Evolutionary conservation across 129 eudicot genomes (phyloP), one percentile per base, ranked within the genome.

Genomic region (Logfia minima): DNA sequence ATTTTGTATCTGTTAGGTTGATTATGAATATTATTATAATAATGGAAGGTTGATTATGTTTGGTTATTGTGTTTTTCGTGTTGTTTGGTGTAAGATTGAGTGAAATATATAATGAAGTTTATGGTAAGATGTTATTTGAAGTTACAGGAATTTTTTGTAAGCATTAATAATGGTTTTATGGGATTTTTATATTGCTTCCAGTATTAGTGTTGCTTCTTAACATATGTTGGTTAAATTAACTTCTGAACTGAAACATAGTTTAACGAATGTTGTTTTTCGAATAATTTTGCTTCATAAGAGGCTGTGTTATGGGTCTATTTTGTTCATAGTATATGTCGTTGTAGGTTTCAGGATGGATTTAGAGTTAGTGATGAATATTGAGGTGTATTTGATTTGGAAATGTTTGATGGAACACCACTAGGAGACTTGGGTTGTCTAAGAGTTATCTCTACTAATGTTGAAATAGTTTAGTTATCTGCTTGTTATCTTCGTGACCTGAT

Each of bases 1-100:
- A n/a, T 71, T 70, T 71, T 53, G 56, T 26, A 28, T n/a, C 45
- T 41, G 79, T 75, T 61, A 23, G 43, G 61, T 41, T 58, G 61
- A 19, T 37, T 52, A 4, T 31, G 4, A 3, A 21, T 65, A 65
- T 56, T 48, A 48, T 48, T 14, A 3, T 48, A 48, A 21, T 56
- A 34, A 56, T 53, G 32, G 6, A 18, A 10, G 58, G 45, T 23
- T n/a, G 19, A 18, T 37, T n/a, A n/a, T 11, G 21, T 68, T 68
- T n/a, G 29, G 69, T 64, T 45, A 45, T 45, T 45, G 53, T 45
- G 18, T 45, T 45, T 13, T 45, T 45, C 53, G 53, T 13, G 18
- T 13, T 39, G 45, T 45, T 45, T 45, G 16, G 16, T 11, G 0
- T 45, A 45, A 45, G 5, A 45, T 45, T 45, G 53, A 13, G 14